Conservation (phyloP, 257 asterid genomes). For the Nicotiana benthamiana region DNA sequence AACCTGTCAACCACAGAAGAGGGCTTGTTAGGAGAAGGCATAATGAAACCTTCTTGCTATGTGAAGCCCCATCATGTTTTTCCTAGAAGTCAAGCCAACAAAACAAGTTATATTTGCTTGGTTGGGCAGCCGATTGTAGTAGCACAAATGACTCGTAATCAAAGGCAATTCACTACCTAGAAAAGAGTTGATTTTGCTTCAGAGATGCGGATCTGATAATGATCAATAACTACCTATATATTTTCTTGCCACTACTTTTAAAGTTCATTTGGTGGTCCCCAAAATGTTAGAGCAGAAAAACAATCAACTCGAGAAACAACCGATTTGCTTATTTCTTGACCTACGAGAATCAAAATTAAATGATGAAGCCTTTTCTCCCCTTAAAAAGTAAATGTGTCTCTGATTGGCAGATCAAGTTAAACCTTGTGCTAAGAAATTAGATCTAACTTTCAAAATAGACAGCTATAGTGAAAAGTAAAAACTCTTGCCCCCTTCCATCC, state of each 20-base stretch:
- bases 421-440: background rate
- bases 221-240: background rate
- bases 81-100: background rate
- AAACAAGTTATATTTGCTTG: background rate
- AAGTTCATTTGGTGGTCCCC: background rate
- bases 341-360: background rate
- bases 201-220: background rate
- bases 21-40: constrained; percentile 1
- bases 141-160: background rate
- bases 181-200: background rate
- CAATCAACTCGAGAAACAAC: background rate
- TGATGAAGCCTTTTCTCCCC: background rate
- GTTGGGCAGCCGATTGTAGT: background rate
- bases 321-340: background rate
- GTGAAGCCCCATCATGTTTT: background rate
- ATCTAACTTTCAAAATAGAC: background rate
- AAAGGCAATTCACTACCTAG: background rate
- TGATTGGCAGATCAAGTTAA: background rate
- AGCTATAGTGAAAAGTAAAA: background rate
- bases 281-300: background rate
- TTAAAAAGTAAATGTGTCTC: background rate
- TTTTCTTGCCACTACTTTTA: background rate
- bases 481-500: background rate
- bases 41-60: background rate
- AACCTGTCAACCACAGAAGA: constrained; percentile 51